A percentile compares a stretch with the other conserved stretches of the same genome.
Conservation (phyloP, 148 eudicot genomes). For the Cornus florida region DNA sequence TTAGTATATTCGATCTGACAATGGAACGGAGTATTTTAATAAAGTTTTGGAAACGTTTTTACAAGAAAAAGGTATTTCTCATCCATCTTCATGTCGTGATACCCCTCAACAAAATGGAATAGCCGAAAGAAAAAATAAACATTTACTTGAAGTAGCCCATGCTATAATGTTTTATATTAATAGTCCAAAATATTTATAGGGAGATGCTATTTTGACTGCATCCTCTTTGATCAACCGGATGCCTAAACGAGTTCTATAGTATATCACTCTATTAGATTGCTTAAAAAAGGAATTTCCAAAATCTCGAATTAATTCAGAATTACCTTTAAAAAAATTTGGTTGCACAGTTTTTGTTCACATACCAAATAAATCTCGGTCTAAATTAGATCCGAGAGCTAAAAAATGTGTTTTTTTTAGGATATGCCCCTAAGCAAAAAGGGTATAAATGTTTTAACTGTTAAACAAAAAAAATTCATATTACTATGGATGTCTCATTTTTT, state of each 20-base stretch:
- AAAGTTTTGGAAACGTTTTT: background rate
- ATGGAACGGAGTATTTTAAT: background rate
- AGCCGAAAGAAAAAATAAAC: too few relatives aligned
- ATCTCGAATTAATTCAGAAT: too few relatives aligned
- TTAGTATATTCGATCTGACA: background rate
- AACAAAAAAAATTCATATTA: background rate
- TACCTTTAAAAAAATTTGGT: too few relatives aligned
- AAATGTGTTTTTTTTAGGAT: background rate
- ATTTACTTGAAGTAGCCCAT: background rate
- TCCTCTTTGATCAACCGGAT: background rate
- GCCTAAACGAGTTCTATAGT: background rate
- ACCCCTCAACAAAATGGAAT: background rate
- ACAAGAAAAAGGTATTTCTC: background rate
- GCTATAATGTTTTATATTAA: background rate
- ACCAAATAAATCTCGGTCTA: background rate
- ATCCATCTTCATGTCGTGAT: background rate
- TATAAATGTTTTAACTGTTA: background rate
- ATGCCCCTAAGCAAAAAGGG: background rate
- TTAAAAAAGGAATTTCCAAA: too few relatives aligned
- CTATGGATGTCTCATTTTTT: background rate
- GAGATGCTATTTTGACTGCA: background rate
- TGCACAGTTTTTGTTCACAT: too few relatives aligned
- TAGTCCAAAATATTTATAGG: background rate
- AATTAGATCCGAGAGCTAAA: background rate
- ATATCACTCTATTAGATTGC: too few relatives aligned